Base-by-base conservation (phyloP, 768 basidiomycete genomes). In the Leccinellum albellum region DNA sequence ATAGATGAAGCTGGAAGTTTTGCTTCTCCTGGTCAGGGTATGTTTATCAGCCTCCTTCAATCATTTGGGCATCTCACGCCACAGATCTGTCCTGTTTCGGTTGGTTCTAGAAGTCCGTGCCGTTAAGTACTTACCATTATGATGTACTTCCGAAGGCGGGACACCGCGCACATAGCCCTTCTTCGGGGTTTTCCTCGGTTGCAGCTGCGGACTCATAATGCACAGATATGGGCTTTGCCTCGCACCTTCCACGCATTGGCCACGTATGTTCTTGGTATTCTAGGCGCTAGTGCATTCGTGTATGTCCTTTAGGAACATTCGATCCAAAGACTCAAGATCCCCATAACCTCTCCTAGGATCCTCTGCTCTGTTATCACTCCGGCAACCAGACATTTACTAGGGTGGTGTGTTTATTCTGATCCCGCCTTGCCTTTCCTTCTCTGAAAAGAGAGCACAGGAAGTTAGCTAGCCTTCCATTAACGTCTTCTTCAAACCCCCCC, bases 391-490 rank as follows among this genome's bases (percentile, higher is more conserved):
- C n/a, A 40, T 40, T 40, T 40, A n/a, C 37, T 17, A 40, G n/a
- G 9, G 17, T n/a, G 37, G 37, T n/a, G 37, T n/a, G 37, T 40
- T 40, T 40, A 40, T 40, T 1, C 17, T 37, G 37, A 40, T 40
- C n/a, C n/a, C n/a, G 37, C 37, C 4, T 37, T 33, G 14, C 32
- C 32, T 33, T 40, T 17, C 37, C 9, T 40, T n/a, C 37, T 40
- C 37, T 40, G 17, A 57, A 54, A 57, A 51, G 53, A 46, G 47
- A 35, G 44, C 48, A n/a, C 55, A 37, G 24, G 46, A n/a, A 15
- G 3, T 21, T 37, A 37, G n/a, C 37, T 21, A 3, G 44, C 48
- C 15, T 17, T 46, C 58, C 26, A 24, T 32, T 21, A 28, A 47
- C 44, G 17, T 32, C 37, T 13, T 46, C 33, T 26, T 17, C 24